These are phyloP conservation scores for Boletus austroedulis DNA, from an alignment of 1,284 basidiomycete genomes.

Conservation along the genomic window DNA sequence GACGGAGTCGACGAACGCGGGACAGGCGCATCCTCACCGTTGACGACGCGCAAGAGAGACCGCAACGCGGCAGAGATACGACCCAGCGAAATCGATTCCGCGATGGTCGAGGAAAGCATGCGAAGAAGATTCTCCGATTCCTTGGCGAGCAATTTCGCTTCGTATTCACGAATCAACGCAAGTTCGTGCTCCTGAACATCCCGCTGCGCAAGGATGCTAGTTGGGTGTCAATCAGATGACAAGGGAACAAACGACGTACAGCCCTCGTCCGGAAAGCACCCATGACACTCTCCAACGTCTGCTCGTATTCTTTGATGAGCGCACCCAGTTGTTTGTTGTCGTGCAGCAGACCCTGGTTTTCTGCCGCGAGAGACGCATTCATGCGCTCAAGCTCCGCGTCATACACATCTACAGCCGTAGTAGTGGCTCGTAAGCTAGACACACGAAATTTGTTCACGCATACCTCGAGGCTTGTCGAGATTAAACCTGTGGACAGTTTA, in stretches of 20 bases:
- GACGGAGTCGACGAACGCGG: constrained; percentile 5
- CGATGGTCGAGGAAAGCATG: constrained; percentile 60
- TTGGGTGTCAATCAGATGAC: not conserved
- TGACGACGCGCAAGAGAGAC: constrained; percentile 65
- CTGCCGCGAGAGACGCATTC: constrained; percentile 76
- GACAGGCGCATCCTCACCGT: constrained; percentile 61
- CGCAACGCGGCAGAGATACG: constrained; percentile 75
- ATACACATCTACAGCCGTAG: constrained; percentile 78
- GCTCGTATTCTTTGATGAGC: constrained; percentile 94
- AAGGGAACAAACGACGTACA: constrained; percentile 50
- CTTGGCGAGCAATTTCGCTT: constrained; percentile 73
- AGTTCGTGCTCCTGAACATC: constrained; percentile 94
- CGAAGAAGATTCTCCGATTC: constrained; percentile 71
- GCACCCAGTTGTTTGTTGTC: constrained; percentile 94
- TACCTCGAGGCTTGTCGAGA: constrained; percentile 86
- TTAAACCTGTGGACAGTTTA: constrained; percentile 66
- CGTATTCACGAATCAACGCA: constrained; percentile 88
- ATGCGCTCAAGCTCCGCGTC: constrained; percentile 91
- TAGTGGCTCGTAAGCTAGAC: not conserved
- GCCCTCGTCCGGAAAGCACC: constrained; percentile 88
- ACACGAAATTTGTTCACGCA: not conserved
- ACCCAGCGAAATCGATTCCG: constrained; percentile 66
- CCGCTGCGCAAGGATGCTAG: constrained; percentile 52
- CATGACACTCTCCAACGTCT: constrained; percentile 95
- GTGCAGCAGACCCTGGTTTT: constrained; percentile 86